Evolutionary conservation across 495 filamentous ascomycete species (phyloP), one percentile per base, ranked within the genome.

Genomic region (Platismatia glauca): DNA sequence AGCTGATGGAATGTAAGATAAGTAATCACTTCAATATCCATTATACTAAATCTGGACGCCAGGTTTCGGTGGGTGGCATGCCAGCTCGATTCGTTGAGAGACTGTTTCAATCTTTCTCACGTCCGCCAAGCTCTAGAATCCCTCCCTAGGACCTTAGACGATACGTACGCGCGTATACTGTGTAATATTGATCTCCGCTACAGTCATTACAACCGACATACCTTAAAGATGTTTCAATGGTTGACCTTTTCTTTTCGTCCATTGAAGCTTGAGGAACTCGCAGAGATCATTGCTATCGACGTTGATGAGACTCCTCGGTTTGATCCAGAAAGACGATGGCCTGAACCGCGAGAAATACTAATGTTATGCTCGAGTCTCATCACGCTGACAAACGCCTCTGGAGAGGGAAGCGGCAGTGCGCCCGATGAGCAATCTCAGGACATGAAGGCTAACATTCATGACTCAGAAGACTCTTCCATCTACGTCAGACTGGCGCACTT

Each of bases 61-160:
- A 79, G 76, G 76, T 79, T 80, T 56, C 72, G 74, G 56, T 78
- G 72, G 73, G 73, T 68, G 8, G 70, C 64, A 55, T 77, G 72
- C 67, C 75, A 79, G 61, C 63, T 79, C 29, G 72, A 78, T 44
- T 67, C 33, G 12, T 68, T 79, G n/a, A 62, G 66, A 62, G 62
- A 65, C 55, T 78, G 73, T 63, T 44, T 53, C n/a, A 66, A 66
- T 33, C 18, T 65, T 50, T 46, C 35, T 55, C 57, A 60, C 50
- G 65, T 76, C 27, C 63, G 64, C 58, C 31, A 69, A 68, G 68
- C 67, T 46, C 68, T 78, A 6, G 27, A n/a, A 65, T 64, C 69
- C 43, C 68, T 79, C 7, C 77, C 77, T 7, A 52, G 46, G 24
- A 69, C 64, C 22, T 63, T 79, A 2, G 63, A 77, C 66, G 70